Evolutionary conservation across 2,329 filamentous ascomycete genomes (phyloP).

Genomic region (Xylariaceae sp.): DNA sequence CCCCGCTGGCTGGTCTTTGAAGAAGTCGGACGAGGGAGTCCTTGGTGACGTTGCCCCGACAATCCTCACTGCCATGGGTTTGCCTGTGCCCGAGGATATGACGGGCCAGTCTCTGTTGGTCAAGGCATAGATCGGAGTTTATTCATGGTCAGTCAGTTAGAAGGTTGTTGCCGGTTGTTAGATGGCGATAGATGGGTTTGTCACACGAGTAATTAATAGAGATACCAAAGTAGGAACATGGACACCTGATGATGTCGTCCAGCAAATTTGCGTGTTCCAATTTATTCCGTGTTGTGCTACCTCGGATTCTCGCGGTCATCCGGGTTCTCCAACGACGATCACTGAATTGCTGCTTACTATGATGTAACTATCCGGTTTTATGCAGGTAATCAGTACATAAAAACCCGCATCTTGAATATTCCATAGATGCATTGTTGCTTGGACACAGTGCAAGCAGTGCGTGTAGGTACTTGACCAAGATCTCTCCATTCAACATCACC

Average conservation of each 20-base stretch:
- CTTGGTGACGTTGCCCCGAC: constrained; percentile 97
- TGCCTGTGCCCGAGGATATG: constrained; percentile 89
- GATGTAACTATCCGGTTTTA: too few species aligned
- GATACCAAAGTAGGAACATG: constrained; percentile 14
- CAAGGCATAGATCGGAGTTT: constrained; percentile 42
- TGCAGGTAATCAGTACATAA: too few species aligned
- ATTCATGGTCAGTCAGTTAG: neutral
- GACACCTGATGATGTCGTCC: neutral
- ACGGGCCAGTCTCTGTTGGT: constrained; percentile 77
- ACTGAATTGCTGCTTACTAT: neutral
- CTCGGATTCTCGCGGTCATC: neutral
- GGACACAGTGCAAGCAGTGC: too few species aligned
- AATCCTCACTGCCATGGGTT: constrained; percentile 81
- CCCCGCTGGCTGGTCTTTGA: constrained; percentile 79
- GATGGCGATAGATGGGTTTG: constrained; percentile 13
- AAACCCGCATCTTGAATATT: too few species aligned
- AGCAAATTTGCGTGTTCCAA: neutral
- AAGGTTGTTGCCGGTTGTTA: constrained; percentile 4
- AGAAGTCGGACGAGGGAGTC: constrained; percentile 74
- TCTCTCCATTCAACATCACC: too few species aligned
- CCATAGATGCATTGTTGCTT: too few species aligned
- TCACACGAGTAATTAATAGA: constrained; percentile 12
- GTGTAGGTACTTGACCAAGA: too few species aligned
- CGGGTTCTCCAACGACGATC: neutral
- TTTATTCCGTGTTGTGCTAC: neutral